phyloP scores from a whole-genome alignment of 1,284 basidiomycete species.

The Boletellus deceptivus region DNA sequence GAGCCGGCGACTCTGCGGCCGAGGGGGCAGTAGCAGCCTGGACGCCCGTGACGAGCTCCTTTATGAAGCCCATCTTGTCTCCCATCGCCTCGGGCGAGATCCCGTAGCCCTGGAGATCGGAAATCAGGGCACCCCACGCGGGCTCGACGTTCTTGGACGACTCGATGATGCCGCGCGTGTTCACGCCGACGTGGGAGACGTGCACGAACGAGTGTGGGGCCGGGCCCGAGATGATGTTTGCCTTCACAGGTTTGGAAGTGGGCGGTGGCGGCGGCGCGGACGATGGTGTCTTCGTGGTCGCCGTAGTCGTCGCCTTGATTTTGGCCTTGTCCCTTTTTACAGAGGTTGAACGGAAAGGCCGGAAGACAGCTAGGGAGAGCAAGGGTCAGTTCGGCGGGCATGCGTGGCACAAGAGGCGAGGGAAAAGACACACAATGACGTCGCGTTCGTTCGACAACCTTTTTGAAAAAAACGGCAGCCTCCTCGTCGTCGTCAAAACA shows the following conservation, averaged over 20 bases:
- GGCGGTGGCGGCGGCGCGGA: neutral
- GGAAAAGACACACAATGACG: slow-evolving; percentile 30
- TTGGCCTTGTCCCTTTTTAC: slow-evolving; percentile 24
- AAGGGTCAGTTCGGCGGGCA: neutral
- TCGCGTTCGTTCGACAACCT: slow-evolving; percentile 42
- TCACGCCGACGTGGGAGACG: slow-evolving; percentile 83
- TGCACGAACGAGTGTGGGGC: slow-evolving; percentile 79
- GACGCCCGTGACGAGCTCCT: slow-evolving; percentile 54
- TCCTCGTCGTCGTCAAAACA: slow-evolving; percentile 67
- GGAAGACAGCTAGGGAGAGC: slow-evolving; percentile 24
- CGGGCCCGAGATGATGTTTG: slow-evolving; percentile 73
- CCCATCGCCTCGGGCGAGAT: slow-evolving; percentile 51
- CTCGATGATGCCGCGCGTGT: slow-evolving; percentile 65
- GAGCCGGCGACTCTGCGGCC: slow-evolving; percentile 6
- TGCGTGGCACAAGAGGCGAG: neutral
- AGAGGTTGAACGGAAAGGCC: slow-evolving; percentile 25
- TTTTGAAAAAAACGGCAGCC: slow-evolving; percentile 52
- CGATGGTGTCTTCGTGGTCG: neutral
- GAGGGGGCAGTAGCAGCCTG: neutral
- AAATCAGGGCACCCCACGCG: slow-evolving; percentile 68
- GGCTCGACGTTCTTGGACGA: slow-evolving; percentile 74
- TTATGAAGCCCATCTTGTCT: slow-evolving; percentile 66
- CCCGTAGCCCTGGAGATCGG: slow-evolving; percentile 63
- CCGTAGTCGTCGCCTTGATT: neutral
- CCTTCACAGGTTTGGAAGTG: slow-evolving; percentile 40